Base-by-base conservation (phyloP, 2,329 filamentous ascomycete genomes). In the Ascochyta clinopodiicola region DNA sequence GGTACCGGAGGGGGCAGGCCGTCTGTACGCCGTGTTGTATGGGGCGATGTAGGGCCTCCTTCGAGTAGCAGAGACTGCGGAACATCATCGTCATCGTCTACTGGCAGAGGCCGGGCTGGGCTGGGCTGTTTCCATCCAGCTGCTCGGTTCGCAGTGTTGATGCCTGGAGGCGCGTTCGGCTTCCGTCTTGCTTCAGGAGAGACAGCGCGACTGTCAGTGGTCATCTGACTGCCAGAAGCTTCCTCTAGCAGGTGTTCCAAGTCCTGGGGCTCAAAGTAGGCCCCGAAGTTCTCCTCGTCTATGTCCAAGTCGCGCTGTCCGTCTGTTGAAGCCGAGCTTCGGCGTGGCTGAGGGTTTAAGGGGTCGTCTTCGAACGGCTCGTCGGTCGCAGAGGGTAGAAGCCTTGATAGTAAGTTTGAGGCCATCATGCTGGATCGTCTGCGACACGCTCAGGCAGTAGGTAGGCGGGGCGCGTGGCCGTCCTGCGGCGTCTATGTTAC, bases 41-140 rank as follows among this genome's bases (percentile, higher is more conserved):
- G 59, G 8, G 59, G 61, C 12, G 54, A 52, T 10, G 53, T 57
- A 70, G 76, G 54, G 69, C 76, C 77, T 32, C 77, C 82, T 73
- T 88, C 86, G 35, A 88, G 77, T 27, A 89, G 75, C 34, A 89
- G 75, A 8, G 86, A 88, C 50, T 82, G 81, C 2, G 86, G 86
- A 2, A 89, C 86, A 63, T 88, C 85, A 45, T 86, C 84, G 13
- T 57, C 48, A 36, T 68, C 63, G 44, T 86, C 83, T 31, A 68
- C 35, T 6, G 62, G 63, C 5, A 57, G 39, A 10, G 50, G 54
- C 42, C 58, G 66, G 31, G 57, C 61, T 48, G 61, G 56, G 17
- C 56, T 51, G 31, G 71, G 61, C 36, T 73, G 71, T 61, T 75
- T 74, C 77, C 77, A 78, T 22, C 64, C 65, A 44, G 69, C 70